These are phyloP conservation scores for Plasmodium vinckei DNA, from an alignment of 169 alveolate species.

Conservation along the genomic window DNA sequence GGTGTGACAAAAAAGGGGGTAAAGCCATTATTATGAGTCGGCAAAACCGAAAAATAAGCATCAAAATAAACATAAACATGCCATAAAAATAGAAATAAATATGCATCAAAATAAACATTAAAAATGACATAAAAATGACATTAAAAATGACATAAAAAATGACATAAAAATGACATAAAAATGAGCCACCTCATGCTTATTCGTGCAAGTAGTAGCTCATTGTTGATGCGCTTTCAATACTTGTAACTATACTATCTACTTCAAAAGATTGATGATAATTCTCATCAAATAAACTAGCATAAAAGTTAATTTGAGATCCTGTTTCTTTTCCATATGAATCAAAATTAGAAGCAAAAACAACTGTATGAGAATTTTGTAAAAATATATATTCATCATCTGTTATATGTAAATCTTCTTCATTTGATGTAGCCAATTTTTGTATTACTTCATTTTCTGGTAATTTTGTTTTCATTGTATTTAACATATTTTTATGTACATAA, in stretches of 20 bases:
- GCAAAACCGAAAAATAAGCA: too few relatives aligned
- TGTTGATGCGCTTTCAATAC: constrained; percentile 28
- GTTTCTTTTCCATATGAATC: constrained; percentile 65
- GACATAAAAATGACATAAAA: too few relatives aligned
- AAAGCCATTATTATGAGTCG: too few relatives aligned
- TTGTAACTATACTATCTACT: constrained; percentile 19
- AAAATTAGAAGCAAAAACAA: constrained; percentile 27
- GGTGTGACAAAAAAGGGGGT: too few relatives aligned
- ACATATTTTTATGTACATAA: constrained; percentile 23
- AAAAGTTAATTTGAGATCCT: constrained; percentile 44
- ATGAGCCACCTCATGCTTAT: background rate
- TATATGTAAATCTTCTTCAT: constrained; percentile 30
- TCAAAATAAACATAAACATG: too few relatives aligned
- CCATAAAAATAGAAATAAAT: too few relatives aligned
- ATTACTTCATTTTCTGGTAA: constrained; percentile 20
- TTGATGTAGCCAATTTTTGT: background rate
- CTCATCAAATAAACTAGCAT: constrained; percentile 32
- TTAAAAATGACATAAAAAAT: too few relatives aligned
- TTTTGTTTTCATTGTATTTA: constrained; percentile 5
- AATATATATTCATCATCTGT: constrained; percentile 57
- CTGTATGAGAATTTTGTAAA: constrained; percentile 34
- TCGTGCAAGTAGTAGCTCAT: constrained; percentile 28
- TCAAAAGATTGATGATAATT: constrained; percentile 43
- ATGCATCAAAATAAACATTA: too few relatives aligned
- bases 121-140: too few relatives aligned